phyloP scores from a whole-genome alignment of 345 rosid species.

The Sisymbrium altissimum region DNA sequence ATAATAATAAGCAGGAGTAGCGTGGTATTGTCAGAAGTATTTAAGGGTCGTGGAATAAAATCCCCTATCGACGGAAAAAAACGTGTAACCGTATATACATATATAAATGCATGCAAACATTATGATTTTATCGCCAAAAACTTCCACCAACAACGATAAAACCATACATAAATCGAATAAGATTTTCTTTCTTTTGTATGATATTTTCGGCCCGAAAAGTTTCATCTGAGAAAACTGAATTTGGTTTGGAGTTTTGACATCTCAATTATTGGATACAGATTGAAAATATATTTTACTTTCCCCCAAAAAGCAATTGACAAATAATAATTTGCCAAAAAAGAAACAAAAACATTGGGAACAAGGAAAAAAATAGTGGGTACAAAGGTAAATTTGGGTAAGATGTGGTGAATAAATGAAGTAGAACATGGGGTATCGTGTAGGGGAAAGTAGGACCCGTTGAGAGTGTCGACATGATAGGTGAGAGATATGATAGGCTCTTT shows the following conservation, averaged over 20 bases:
- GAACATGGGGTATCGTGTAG: constrained; percentile 7
- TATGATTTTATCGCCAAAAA: background rate
- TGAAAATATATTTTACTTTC: background rate
- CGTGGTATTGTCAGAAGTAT: constrained; percentile 24
- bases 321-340: constrained; percentile 14
- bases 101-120: background rate
- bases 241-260: background rate
- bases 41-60: background rate
- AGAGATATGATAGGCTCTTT: constrained; percentile 26
- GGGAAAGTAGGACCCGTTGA: background rate
- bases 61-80: background rate
- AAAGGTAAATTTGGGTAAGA: constrained; percentile 34
- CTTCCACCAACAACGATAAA: background rate
- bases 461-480: constrained; percentile 30
- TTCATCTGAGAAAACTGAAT: background rate
- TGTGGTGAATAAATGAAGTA: constrained; percentile 28
- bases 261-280: constrained; percentile 17
- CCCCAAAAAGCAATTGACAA: background rate
- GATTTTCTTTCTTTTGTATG: background rate
- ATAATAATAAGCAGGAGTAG: constrained; percentile 13
- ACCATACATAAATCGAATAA: background rate
- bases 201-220: background rate
- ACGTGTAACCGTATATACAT: constrained; percentile 8
- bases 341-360: constrained; percentile 30
- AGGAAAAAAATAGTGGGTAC: constrained; percentile 19